These are phyloP conservation scores for Aspergillus sp. DNA, from an alignment of 2,329 filamentous ascomycete species.

Conservation along the genomic window DNA sequence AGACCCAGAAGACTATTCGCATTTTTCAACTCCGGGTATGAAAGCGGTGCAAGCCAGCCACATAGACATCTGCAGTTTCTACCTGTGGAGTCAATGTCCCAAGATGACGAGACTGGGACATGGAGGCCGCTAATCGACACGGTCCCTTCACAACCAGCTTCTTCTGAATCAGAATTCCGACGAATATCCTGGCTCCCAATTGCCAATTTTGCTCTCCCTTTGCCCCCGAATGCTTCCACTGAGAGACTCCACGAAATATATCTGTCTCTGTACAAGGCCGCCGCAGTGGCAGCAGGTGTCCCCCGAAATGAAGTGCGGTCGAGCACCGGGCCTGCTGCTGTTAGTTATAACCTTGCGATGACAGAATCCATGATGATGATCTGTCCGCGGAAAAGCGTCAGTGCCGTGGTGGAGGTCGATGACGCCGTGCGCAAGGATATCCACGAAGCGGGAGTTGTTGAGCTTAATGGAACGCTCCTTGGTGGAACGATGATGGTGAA, in stretches of 20 bases:
- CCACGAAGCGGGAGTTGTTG: conserved; percentile 42
- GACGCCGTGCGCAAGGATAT: conserved; percentile 33
- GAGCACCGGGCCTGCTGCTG: conserved; percentile 41
- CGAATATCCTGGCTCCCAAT: conserved; percentile 47
- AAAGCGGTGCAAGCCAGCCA: conserved; percentile 50
- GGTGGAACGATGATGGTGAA: conserved; percentile 62
- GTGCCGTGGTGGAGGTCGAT: conserved; percentile 40
- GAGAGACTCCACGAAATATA: conserved; percentile 40
- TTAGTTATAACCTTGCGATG: conserved; percentile 62
- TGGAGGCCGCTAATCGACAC: conserved; percentile 54
- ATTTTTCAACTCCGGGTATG: conserved; percentile 51
- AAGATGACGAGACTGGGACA: conserved; percentile 27
- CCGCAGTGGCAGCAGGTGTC: conserved; percentile 32
- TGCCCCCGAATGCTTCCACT: conserved; percentile 43
- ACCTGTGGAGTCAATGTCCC: conserved; percentile 46
- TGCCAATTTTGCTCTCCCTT: conserved; percentile 46
- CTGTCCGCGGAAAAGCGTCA: conserved; percentile 50
- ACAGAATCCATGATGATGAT: conserved; percentile 56
- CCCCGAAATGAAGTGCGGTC: conserved; percentile 13
- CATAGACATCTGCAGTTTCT: conserved; percentile 51
- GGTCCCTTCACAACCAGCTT: conserved; percentile 14
- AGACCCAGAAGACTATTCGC: conserved; percentile 40
- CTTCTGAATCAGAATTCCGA: conserved; percentile 23
- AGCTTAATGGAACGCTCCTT: conserved; percentile 58
- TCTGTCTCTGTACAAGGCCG: conserved; percentile 42